phyloP scores from a whole-genome alignment of 768 basidiomycete species.

The Amanita rubescens region DNA sequence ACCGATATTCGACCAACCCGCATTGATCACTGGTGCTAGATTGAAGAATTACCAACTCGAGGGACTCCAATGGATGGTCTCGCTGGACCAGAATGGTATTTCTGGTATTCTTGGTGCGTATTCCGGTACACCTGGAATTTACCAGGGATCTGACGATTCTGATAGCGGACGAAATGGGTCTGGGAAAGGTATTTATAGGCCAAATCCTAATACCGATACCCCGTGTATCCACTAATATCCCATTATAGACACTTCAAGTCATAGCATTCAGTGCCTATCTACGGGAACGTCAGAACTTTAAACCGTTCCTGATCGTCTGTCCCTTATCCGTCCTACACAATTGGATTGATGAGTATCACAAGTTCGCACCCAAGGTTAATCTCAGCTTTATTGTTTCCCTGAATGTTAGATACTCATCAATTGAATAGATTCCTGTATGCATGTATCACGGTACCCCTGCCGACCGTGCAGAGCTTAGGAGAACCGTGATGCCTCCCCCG shows the following conservation, averaged over 20 bases:
- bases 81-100: conserved; percentile 78
- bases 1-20: conserved; percentile 60
- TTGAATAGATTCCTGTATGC: conserved; percentile 69
- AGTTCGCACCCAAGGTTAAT: conserved; percentile 76
- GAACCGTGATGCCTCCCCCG: conserved; percentile 45
- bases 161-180: conserved; percentile 89
- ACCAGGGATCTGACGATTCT: neutral
- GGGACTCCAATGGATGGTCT: conserved; percentile 93
- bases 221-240: neutral
- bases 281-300: conserved; percentile 58
- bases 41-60: conserved; percentile 90
- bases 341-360: conserved; percentile 79
- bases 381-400: conserved; percentile 5
- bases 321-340: conserved; percentile 92
- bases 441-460: conserved; percentile 86
- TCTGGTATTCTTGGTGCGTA: conserved; percentile 66
- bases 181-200: conserved; percentile 57
- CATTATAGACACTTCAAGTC: conserved; percentile 80
- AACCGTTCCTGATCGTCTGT: conserved; percentile 84
- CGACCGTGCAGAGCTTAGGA: conserved; percentile 74
- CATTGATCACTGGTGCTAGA: conserved; percentile 74
- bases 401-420: neutral
- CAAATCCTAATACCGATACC: conserved; percentile 8
- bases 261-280: conserved; percentile 93
- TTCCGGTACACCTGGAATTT: neutral